Evolutionary conservation across 768 basidiomycete genomes (phyloP).

Genomic region (Melanogaster broomeanus): DNA sequence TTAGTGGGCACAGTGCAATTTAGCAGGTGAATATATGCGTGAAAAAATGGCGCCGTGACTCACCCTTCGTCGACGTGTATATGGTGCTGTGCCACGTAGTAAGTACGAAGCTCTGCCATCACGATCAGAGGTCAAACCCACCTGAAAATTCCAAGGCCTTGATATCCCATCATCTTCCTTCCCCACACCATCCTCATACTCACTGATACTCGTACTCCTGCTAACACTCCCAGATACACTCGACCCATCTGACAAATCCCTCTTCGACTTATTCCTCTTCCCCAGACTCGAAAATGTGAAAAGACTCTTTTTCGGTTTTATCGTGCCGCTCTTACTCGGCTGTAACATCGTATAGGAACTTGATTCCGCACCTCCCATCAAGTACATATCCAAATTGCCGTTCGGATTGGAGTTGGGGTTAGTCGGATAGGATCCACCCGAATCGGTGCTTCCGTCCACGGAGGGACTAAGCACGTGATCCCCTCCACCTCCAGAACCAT

Average conservation of each 20-base stretch:
- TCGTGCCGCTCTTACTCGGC: slow-evolving; percentile 3
- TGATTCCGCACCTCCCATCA: slow-evolving; percentile 14
- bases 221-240: slow-evolving; percentile 14
- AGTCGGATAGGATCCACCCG: slow-evolving; percentile 20
- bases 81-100: slow-evolving; percentile 53
- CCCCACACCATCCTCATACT: slow-evolving; percentile 2
- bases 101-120: not conserved
- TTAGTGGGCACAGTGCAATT: not conserved
- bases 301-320: slow-evolving; percentile 31
- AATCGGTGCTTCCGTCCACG: slow-evolving; percentile 28
- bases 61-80: slow-evolving; percentile 80
- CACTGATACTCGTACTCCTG: slow-evolving; percentile 12
- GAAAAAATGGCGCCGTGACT: slow-evolving; percentile 21
- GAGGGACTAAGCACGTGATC: slow-evolving; percentile 17
- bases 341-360: slow-evolving; percentile 13
- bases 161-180: slow-evolving; percentile 56
- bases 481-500: not conserved
- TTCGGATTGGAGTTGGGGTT: not conserved
- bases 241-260: slow-evolving; percentile 25
- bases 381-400: slow-evolving; percentile 10
- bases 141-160: slow-evolving; percentile 76
- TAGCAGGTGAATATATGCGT: slow-evolving; percentile 1
- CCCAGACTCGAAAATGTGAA: slow-evolving; percentile 39
- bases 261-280: slow-evolving; percentile 34
- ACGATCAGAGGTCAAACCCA: slow-evolving; percentile 21